Conservation (phyloP, 768 basidiomycete species). For the Lepiota brunneoincarnata region DNA sequence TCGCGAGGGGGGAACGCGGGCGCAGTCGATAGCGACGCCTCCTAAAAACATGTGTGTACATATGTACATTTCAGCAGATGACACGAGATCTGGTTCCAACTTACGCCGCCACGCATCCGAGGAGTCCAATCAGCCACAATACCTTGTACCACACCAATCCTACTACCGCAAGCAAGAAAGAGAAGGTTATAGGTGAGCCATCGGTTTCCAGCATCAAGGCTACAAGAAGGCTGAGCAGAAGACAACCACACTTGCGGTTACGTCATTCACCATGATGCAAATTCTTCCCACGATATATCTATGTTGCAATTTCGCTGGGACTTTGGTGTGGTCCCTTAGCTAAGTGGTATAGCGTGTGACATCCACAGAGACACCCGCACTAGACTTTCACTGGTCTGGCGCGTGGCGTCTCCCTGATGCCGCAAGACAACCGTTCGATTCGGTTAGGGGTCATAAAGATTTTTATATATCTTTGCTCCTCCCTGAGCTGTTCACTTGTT, state of each 20-base stretch:
- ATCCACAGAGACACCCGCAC: constrained; percentile 16
- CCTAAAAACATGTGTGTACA: constrained; percentile 33
- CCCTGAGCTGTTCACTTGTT: no score
- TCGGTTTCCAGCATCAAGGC: constrained; percentile 23
- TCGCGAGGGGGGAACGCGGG: constrained; percentile 57
- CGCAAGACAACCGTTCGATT: constrained; percentile 28
- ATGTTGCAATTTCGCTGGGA: neutral
- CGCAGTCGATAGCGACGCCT: constrained; percentile 72
- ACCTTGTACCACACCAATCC: constrained; percentile 59
- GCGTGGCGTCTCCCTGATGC: constrained; percentile 24
- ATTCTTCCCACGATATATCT: neutral
- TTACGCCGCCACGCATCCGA: constrained; percentile 73
- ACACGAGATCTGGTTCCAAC: constrained; percentile 24
- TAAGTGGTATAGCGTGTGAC: constrained; percentile 35
- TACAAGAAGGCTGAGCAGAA: neutral
- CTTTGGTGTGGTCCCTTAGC: constrained; percentile 24
- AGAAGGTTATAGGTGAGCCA: constrained; percentile 1
- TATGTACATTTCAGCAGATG: neutral
- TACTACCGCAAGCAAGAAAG: constrained; percentile 26
- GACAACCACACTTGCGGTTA: neutral
- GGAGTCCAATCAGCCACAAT: constrained; percentile 61
- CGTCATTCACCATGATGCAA: neutral
- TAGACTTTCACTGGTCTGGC: neutral
- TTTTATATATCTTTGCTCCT: constrained; percentile 13
- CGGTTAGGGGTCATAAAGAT: constrained; percentile 27